Percentiles rank a stretch among this genome's conserved stretches.
Evolutionary conservation across 176 grass and related monocot genomes (phyloP).

Genomic region (Triticum turgidum): DNA sequence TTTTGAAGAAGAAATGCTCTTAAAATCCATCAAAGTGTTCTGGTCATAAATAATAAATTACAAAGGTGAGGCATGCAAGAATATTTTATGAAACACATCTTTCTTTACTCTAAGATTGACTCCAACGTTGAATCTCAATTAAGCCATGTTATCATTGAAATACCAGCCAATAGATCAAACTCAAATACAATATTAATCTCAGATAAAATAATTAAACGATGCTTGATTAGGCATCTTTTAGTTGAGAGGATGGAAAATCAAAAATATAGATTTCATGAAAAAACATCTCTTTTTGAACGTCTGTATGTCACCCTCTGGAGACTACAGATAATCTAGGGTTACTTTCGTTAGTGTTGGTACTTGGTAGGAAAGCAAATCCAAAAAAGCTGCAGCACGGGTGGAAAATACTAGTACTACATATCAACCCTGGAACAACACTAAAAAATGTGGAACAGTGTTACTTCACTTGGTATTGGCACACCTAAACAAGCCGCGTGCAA

Average conservation of each 20-base stretch:
- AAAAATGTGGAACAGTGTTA: neutral
- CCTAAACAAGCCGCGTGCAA: slow-evolving; percentile 19
- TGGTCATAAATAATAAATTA: slow-evolving; percentile 26
- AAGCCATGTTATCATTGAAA: neutral
- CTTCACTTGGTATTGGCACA: neutral
- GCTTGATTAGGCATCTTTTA: neutral
- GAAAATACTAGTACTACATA: slow-evolving; percentile 11
- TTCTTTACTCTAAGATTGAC: neutral
- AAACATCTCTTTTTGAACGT: neutral
- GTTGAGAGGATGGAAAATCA: neutral
- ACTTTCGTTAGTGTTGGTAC: neutral
- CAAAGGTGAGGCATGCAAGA: neutral
- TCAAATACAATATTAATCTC: neutral
- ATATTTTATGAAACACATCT: neutral
- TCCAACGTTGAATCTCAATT: neutral
- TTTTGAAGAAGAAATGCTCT: slow-evolving; percentile 76
- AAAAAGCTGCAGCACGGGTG: neutral
- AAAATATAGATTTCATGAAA: neutral
- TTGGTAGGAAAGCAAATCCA: neutral
- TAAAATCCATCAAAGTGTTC: slow-evolving; percentile 85
- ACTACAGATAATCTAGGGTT: neutral
- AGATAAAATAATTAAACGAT: neutral
- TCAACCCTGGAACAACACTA: neutral
- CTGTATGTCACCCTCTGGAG: neutral
- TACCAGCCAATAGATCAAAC: neutral